phyloP scores from a whole-genome alignment of 176 grass and related monocot species.

The Aegilops tauschii region DNA sequence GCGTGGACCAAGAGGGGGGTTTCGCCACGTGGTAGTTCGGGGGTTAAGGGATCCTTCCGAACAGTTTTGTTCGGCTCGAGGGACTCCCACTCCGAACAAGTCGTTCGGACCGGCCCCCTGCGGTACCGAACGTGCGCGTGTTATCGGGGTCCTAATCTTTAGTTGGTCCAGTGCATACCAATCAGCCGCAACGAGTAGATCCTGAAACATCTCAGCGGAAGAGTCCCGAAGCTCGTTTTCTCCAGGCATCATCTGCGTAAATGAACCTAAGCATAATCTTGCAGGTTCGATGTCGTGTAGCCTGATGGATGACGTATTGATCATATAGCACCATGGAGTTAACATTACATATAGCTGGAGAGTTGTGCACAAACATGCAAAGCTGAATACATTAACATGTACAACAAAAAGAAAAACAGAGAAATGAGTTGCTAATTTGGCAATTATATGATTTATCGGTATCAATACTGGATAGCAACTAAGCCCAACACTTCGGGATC shows the following conservation, averaged over 20 bases:
- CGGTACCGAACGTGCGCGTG: no score
- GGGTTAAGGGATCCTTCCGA: no score
- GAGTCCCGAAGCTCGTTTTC: not conserved
- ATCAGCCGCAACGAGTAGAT: constrained; percentile 46
- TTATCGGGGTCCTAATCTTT: constrained; percentile 15
- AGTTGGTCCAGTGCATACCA: constrained; percentile 50
- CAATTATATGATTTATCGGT: not conserved
- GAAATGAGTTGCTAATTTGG: not conserved
- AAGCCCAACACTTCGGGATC: not conserved
- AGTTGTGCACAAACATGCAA: not conserved
- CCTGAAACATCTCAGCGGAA: not conserved
- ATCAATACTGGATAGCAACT: not conserved
- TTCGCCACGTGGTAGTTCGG: no score
- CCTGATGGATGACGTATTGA: constrained; percentile 3
- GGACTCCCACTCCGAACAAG: no score
- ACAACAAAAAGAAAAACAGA: not conserved
- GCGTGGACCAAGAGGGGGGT: no score
- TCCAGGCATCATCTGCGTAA: constrained; percentile 30
- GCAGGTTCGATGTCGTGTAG: constrained; percentile 3
- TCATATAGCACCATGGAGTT: not conserved
- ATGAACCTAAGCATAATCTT: constrained; percentile 45
- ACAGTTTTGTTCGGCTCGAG: no score
- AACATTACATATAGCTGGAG: not conserved
- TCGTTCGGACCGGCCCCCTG: no score
- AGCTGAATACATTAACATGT: not conserved